Evolutionary conservation across 1,284 basidiomycete genomes (phyloP).

Genomic region (Fereydounia khargensis): DNA sequence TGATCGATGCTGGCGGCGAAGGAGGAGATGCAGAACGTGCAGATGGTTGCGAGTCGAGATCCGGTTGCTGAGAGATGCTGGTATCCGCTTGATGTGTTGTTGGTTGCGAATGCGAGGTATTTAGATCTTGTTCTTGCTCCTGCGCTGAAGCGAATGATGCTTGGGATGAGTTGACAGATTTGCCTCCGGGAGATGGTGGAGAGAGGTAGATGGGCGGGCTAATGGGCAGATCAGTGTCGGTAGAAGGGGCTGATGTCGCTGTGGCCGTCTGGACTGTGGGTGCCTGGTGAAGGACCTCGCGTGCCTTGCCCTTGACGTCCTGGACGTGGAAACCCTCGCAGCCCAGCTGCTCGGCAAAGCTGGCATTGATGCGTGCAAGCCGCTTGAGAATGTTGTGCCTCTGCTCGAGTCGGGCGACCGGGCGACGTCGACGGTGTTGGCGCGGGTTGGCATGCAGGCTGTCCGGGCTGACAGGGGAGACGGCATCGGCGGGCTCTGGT

Average conservation of each 20-base stretch:
- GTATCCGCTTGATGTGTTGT: no score
- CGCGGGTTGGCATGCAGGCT: no score
- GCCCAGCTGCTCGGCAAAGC: constrained; percentile 23
- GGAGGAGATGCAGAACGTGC: no score
- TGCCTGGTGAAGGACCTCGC: constrained; percentile 4
- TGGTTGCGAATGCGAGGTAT: no score
- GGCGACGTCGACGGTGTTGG: neutral
- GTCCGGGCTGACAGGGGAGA: constrained; percentile 1
- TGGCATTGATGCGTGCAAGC: constrained; percentile 25
- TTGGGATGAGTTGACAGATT: constrained; percentile 17
- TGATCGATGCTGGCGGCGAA: neutral
- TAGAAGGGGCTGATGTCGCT: no score
- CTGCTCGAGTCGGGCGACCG: constrained; percentile 6
- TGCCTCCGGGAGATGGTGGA: constrained; percentile 25
- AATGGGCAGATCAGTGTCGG: no score
- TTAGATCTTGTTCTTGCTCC: neutral
- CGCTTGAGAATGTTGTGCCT: constrained; percentile 21
- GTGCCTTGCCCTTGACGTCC: neutral
- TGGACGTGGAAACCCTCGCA: constrained; percentile 9
- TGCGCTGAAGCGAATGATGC: constrained; percentile 21
- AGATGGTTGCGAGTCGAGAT: no score
- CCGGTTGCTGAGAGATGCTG: neutral
- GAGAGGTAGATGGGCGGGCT: constrained; percentile 33
- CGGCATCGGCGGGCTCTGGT: constrained; percentile 3
- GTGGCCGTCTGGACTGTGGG: no score